Base-by-base conservation (phyloP, 1,284 basidiomycete genomes). In the Porogramme epimiltina region DNA sequence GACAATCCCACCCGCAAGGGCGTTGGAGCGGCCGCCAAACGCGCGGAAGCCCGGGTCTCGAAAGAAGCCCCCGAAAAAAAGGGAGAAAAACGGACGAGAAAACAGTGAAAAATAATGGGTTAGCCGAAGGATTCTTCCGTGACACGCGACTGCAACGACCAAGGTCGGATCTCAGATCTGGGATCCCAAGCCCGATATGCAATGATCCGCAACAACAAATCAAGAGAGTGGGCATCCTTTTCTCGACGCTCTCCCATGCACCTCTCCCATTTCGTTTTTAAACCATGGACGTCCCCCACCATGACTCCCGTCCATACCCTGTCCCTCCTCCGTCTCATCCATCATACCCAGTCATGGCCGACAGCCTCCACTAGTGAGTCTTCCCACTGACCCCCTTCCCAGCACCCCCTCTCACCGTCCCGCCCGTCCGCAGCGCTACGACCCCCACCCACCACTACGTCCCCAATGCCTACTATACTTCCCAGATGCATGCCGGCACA, bases 341-440 rank as follows among this genome's bases (percentile, higher is more conserved):
- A 42, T 74, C 71, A 66, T 70, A 68, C 66, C 66, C 65, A 60
- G 67, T 70, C 58, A 84, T 85, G 80, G 69, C 80, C 50, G 81
- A 85, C 71, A 76, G 66, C 63, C 73, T 84, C 62, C 71, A 80
- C 56, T 87, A 84, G 84, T 86, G 59, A 51, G 82, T 78, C 54
- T n/a, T n/a, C n/a, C n/a, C n/a, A n/a, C n/a, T n/a, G n/a, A 45
- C 54, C 55, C 51, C 53, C 38, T 54, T 45, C 47, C 46, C 48
- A 36, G 52, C 40, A 20, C n/a, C 28, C 16, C 24, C 33, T 49
- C 48, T 63, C 44, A 57, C 55, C 54, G 55, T 54, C 59, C 34
- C 52, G 57, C 62, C 71, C 73, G 66, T 64, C 73, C 42, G 62
- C 73, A 45, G 59, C 54, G 44, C 54, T 39, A 45, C 51, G 5